These are phyloP conservation scores for Omphalotus olearius DNA, from an alignment of 1,284 basidiomycete species.

Conservation along the genomic window DNA sequence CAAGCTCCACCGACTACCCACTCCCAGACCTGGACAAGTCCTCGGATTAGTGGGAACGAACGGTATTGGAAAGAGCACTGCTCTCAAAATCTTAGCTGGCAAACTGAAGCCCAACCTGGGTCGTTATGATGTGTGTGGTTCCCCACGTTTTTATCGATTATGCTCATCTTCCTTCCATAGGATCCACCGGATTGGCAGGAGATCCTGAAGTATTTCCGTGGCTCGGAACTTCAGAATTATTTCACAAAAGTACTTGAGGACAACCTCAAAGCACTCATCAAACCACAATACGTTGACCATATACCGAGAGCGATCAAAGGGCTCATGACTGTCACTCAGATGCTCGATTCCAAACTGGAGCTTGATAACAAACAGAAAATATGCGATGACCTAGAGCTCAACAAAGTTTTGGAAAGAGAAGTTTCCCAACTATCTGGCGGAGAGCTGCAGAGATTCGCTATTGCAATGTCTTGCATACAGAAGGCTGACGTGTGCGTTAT, in stretches of 20 bases:
- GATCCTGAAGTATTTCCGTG: slow-evolving; percentile 95
- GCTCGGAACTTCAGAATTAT: slow-evolving; percentile 96
- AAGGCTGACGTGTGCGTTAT: slow-evolving; percentile 74
- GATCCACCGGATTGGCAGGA: slow-evolving; percentile 98
- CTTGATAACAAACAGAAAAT: slow-evolving; percentile 81
- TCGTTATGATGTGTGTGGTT: slow-evolving; percentile 72
- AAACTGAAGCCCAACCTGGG: slow-evolving; percentile 94
- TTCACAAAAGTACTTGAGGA: slow-evolving; percentile 99
- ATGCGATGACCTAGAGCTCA: slow-evolving; percentile 82
- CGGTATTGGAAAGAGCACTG: slow-evolving; percentile 97
- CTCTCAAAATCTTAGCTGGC: slow-evolving; percentile 91
- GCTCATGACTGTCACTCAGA: slow-evolving; percentile 76
- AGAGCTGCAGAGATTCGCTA: slow-evolving; percentile 94
- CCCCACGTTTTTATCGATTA: slow-evolving; percentile 4
- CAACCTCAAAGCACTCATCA: slow-evolving; percentile 95
- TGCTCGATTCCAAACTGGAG: slow-evolving; percentile 88
- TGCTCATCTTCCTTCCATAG: slow-evolving; percentile 30
- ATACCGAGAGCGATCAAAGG: slow-evolving; percentile 96
- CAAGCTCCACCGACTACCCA: slow-evolving; percentile 95
- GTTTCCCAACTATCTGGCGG: slow-evolving; percentile 87
- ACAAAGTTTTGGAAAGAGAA: slow-evolving; percentile 80
- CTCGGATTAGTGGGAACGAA: slow-evolving; percentile 95
- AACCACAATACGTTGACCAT: slow-evolving; percentile 98
- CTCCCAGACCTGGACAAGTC: slow-evolving; percentile 92
- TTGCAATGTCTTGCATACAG: slow-evolving; percentile 91